Evolutionary conservation across 2,329 filamentous ascomycete species (phyloP), one percentile per base, ranked within the genome.

Genomic region (Alternaria gansuensis): DNA sequence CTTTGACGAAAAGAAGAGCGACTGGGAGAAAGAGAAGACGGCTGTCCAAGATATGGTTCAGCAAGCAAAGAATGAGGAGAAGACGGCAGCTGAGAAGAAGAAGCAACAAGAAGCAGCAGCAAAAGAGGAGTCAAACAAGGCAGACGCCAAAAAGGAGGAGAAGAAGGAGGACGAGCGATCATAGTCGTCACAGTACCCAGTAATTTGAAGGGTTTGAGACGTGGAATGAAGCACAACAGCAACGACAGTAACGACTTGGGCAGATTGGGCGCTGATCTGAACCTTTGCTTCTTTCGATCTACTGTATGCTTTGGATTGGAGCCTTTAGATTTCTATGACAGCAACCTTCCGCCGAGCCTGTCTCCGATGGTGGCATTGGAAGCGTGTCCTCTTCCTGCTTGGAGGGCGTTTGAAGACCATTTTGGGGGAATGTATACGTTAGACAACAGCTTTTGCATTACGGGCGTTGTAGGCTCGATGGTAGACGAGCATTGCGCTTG

Each of bases 21-120:
- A 97, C 75, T 97, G 93, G 92, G 91, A 96, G 74, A 90, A 93
- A 77, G 94, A 97, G 75, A 96, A 95, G 80, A 84, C 88, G 5
- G 87, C 89, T 37, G 89, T 97, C 69, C 85, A 90, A 65, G 85
- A 91, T 61, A 81, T 91, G 52, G 85, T 86, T 7, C 81, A 86
- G 61, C 81, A 86, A 60, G 86, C 88, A 11, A 75, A 76, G 63
- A 79, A 80, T 54, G 77, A 78, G 37, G 78, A 72, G 17, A 71
- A 74, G 51, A 71, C 69, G 11, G 63, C 68, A 28, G 62, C 64
- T 54, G 82, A 83, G 58, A 74, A 83, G 65, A 73, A 70, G 40
- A 76, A 89, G 44, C 88, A 96, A 46, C 84, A 84, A 65, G 75
- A 78, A 40, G 77, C 77, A 50, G 73, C 77, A 51, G 72, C 72